phyloP scores from a whole-genome alignment of 2,329 filamentous ascomycete species.

The Penicillium verrucosum region DNA sequence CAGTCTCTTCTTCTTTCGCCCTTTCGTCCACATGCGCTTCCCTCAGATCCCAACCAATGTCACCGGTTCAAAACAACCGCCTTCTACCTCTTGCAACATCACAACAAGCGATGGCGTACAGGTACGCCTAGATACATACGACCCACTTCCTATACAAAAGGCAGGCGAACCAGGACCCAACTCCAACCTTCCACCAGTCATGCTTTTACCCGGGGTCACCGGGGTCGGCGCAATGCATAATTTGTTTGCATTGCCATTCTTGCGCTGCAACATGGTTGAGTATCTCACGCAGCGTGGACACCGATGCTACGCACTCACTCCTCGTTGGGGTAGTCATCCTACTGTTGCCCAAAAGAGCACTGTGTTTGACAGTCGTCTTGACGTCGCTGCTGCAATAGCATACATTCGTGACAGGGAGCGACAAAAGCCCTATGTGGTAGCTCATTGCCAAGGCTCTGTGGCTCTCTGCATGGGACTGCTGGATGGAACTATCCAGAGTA shows the following conservation, averaged over 20 bases:
- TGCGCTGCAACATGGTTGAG: conserved; percentile 7
- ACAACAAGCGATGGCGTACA: neutral
- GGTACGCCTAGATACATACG: neutral
- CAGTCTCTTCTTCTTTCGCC: conserved; percentile 11
- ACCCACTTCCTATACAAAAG: neutral
- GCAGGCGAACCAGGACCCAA: neutral
- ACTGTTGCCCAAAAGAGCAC: neutral
- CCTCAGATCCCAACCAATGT: neutral
- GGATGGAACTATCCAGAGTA: conserved; percentile 18
- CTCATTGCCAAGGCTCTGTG: conserved; percentile 19
- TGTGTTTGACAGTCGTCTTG: conserved; percentile 9
- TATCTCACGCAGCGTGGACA: conserved; percentile 7
- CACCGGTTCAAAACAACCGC: neutral
- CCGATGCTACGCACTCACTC: conserved; percentile 7
- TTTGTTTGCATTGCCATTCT: neutral
- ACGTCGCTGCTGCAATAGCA: conserved; percentile 14
- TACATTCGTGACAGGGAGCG: conserved; percentile 9
- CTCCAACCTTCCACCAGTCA: neutral
- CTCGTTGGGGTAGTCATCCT: conserved; percentile 1
- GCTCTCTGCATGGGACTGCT: conserved; percentile 19
- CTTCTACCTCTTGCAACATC: neutral
- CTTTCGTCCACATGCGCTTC: neutral
- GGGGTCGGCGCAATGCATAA: neutral
- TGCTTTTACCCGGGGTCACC: conserved; percentile 1
- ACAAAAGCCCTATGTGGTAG: conserved; percentile 16